Evolutionary conservation across 352 stramenopile genomes (phyloP).

Genomic region (Globisporangium yorkense): DNA sequence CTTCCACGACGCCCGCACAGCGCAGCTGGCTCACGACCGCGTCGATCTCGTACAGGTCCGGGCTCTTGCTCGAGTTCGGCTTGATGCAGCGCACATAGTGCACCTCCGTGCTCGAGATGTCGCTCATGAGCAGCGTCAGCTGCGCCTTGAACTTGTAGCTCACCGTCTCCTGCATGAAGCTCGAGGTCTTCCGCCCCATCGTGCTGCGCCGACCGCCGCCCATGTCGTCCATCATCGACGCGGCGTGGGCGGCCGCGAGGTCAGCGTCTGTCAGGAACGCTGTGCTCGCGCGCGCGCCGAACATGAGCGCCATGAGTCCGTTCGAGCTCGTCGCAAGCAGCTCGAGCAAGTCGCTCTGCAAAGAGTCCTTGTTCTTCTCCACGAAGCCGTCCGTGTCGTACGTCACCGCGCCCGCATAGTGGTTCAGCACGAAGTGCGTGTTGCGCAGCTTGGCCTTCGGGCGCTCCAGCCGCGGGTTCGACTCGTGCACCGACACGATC

Average conservation of each 20-base stretch:
- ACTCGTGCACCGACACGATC: constrained; percentile 77
- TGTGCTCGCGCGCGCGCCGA: constrained; percentile 42
- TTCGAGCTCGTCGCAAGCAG: constrained; percentile 66
- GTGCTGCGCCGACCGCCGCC: constrained; percentile 33
- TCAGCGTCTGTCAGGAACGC: constrained; percentile 62
- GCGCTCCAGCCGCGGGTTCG: constrained; percentile 61
- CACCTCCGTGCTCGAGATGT: constrained; percentile 81
- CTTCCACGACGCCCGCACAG: constrained; percentile 87
- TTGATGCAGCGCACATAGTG: constrained; percentile 92
- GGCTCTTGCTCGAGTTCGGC: constrained; percentile 81
- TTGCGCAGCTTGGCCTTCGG: constrained; percentile 57
- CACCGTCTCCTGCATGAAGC: constrained; percentile 86
- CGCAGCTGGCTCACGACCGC: constrained; percentile 84
- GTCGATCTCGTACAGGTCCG: constrained; percentile 78
- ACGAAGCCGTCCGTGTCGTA: constrained; percentile 83
- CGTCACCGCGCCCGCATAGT: constrained; percentile 78
- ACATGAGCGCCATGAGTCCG: constrained; percentile 62
- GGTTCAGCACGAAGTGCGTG: constrained; percentile 75
- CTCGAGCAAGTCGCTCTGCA: constrained; percentile 75
- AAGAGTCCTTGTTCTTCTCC: constrained; percentile 85
- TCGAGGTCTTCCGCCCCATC: constrained; percentile 54
- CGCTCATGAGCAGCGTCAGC: constrained; percentile 78
- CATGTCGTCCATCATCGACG: constrained; percentile 32
- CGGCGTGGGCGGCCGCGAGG: constrained; percentile 41
- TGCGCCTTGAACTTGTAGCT: constrained; percentile 90